Evolutionary conservation across 139 green algal species (phyloP).

Genomic region (Closterium sp.): DNA sequence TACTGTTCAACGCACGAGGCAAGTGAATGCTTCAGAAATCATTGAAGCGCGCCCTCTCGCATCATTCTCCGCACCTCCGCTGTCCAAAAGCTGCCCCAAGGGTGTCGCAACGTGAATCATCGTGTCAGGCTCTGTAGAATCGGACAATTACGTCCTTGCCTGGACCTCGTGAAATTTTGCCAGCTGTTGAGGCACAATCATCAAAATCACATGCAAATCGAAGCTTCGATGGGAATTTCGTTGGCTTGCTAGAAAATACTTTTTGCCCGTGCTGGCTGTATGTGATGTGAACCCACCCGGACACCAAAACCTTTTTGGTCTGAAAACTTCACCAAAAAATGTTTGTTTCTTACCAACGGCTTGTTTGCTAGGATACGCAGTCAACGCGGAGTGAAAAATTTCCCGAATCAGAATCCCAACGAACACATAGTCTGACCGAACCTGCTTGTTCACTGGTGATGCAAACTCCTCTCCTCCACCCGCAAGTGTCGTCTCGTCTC

Average conservation of each 20-base stretch:
- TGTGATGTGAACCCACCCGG: too few relatives aligned
- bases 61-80: background rate
- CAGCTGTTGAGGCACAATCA: background rate
- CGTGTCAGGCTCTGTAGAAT: background rate
- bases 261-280: too few relatives aligned
- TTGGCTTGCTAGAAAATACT: too few relatives aligned
- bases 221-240: background rate
- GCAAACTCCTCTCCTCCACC: too few relatives aligned
- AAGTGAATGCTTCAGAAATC: background rate
- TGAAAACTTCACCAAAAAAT: too few relatives aligned
- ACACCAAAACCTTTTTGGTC: too few relatives aligned
- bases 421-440: background rate
- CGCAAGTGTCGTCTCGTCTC: too few relatives aligned
- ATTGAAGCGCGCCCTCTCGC: background rate
- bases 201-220: background rate
- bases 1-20: background rate
- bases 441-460: too few relatives aligned
- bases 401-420: background rate
- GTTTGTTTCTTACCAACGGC: background rate
- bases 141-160: background rate
- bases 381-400: background rate
- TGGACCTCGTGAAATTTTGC: background rate
- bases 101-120: background rate
- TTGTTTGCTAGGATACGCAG: background rate
- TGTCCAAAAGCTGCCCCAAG: background rate